These are phyloP conservation scores for Phoma sp. DNA, from an alignment of 2,329 filamentous ascomycete species.

Conservation along the genomic window DNA sequence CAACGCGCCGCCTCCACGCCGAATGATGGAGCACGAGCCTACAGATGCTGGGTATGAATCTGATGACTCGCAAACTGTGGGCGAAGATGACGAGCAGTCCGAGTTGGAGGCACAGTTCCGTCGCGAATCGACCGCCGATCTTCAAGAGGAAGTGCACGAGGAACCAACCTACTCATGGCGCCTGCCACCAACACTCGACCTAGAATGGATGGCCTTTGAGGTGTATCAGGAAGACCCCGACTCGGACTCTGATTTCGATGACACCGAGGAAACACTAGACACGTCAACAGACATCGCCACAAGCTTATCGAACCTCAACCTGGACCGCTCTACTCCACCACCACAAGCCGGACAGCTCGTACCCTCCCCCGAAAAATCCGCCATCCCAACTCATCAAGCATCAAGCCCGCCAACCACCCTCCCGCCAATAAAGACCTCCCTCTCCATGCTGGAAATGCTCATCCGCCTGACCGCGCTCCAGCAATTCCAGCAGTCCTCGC, in stretches of 20 bases:
- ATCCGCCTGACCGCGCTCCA: conserved; percentile 86
- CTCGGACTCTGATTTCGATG: conserved; percentile 61
- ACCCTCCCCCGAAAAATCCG: conserved; percentile 34
- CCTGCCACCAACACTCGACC: conserved; percentile 78
- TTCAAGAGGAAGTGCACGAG: conserved; percentile 18
- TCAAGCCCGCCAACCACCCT: conserved; percentile 34
- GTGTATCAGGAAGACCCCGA: conserved; percentile 73
- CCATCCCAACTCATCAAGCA: conserved; percentile 18
- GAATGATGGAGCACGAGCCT: conserved; percentile 56
- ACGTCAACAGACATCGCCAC: conserved; percentile 17
- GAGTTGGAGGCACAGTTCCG: conserved; percentile 55
- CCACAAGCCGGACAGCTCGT: conserved; percentile 22
- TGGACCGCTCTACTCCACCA: conserved; percentile 40
- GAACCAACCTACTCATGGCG: conserved; percentile 57
- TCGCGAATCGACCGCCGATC: conserved; percentile 49
- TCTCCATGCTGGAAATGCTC: conserved; percentile 87
- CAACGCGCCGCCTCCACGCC: conserved; percentile 67
- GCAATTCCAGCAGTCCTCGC: conserved; percentile 88
- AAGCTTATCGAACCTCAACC: conserved; percentile 57
- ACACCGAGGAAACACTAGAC: conserved; percentile 35
- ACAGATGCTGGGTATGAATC: conserved; percentile 40
- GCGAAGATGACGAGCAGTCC: conserved; percentile 52
- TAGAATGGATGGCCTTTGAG: conserved; percentile 91
- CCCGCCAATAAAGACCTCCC: conserved; percentile 67
- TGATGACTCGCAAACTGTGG: conserved; percentile 50